phyloP scores from a whole-genome alignment of 768 basidiomycete genomes.

The Galerina marginata region DNA sequence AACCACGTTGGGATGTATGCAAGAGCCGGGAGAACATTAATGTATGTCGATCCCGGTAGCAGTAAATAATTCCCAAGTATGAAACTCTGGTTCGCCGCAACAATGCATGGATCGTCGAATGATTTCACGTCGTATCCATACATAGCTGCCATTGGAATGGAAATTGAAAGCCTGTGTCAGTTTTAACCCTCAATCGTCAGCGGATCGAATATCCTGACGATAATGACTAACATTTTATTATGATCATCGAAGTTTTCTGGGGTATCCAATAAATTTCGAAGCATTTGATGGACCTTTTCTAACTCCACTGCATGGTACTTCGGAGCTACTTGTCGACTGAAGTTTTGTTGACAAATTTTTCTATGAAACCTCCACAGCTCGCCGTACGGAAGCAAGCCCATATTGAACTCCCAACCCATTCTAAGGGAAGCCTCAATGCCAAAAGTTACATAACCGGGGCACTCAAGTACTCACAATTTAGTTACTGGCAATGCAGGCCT shows the following conservation, averaged over 20 bases:
- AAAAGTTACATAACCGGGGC: background rate
- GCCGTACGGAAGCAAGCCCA: background rate
- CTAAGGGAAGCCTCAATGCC: background rate
- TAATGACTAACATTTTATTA: constrained; percentile 7
- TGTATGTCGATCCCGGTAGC: constrained; percentile 7
- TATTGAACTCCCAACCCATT: constrained; percentile 1
- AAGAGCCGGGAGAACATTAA: constrained; percentile 24
- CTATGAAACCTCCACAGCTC: constrained; percentile 3
- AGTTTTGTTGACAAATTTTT: constrained; percentile 8
- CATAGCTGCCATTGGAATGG: constrained; percentile 5
- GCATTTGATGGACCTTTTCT: constrained; percentile 3
- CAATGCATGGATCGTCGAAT: constrained; percentile 2
- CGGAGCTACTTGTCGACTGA: background rate
- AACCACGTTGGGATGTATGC: constrained; percentile 24
- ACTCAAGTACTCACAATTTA: constrained; percentile 8
- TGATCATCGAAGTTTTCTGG: constrained; percentile 7
- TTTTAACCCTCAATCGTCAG: background rate
- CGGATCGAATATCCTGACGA: background rate
- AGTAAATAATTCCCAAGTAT: constrained; percentile 25
- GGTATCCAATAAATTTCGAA: background rate
- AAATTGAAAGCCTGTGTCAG: constrained; percentile 1
- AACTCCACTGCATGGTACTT: background rate
- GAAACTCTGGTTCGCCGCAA: constrained; percentile 19
- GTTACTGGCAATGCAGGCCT: constrained; percentile 3
- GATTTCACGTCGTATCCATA: constrained; percentile 7